Percentiles rank a stretch among this genome's conserved stretches.
These are phyloP conservation scores for Withania somnifera DNA, from an alignment of 305 asterid species.

Conservation along the genomic window DNA sequence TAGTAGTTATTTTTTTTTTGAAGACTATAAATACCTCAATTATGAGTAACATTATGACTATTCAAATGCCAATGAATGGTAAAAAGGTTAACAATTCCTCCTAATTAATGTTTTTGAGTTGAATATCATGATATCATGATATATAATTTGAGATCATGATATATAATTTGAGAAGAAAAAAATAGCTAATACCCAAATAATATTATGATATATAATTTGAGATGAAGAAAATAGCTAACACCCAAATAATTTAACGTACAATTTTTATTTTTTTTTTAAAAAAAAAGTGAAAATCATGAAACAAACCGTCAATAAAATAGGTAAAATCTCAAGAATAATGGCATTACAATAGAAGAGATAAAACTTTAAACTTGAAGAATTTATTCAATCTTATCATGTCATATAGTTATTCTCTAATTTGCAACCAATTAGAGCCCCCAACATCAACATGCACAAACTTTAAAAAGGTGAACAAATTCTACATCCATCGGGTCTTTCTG, in stretches of 20 bases:
- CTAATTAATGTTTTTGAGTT: background rate
- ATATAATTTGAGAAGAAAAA: background rate
- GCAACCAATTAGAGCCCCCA: background rate
- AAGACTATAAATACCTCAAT: background rate
- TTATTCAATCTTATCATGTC: background rate
- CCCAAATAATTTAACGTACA: background rate
- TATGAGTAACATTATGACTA: background rate
- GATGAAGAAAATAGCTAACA: too few relatives aligned
- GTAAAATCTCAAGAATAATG: background rate
- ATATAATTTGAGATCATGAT: too few relatives aligned
- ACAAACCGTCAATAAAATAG: background rate
- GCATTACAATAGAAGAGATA: background rate
- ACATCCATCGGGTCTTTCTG: background rate
- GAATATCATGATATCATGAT: too few relatives aligned
- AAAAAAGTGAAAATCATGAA: background rate
- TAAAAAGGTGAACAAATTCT: background rate
- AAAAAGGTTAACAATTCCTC: background rate
- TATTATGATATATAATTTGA: too few relatives aligned
- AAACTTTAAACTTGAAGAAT: too few relatives aligned
- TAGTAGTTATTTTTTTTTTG: too few relatives aligned
- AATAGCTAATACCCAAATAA: too few relatives aligned
- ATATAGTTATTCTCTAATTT: background rate
- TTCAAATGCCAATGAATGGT: background rate
- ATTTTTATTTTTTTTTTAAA: background rate
- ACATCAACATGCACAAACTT: background rate